These are phyloP conservation scores for Microsporum ferrugineum DNA, from an alignment of 2,329 filamentous ascomycete genomes.

Conservation along the genomic window DNA sequence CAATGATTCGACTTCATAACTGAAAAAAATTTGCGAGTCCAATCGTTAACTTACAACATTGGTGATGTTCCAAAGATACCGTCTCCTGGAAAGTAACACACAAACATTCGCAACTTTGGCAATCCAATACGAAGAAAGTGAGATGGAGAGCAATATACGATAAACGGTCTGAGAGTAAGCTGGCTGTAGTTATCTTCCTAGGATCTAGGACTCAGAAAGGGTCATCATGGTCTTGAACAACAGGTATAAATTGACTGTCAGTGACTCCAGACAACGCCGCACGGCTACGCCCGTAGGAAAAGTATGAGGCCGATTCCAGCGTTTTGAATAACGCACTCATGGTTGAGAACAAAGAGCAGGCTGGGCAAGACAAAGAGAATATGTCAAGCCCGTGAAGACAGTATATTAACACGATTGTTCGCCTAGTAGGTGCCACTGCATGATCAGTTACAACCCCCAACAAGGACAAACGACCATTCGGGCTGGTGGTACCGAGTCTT, in stretches of 20 bases:
- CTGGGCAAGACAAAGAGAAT: background rate
- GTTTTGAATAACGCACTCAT: background rate
- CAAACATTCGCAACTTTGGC: background rate
- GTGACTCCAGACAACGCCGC: background rate
- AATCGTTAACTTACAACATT: constrained; percentile 2
- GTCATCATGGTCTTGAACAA: background rate
- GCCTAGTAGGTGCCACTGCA: background rate
- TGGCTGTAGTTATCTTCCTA: background rate
- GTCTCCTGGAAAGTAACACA: background rate
- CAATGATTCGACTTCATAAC: background rate
- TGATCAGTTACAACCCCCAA: background rate
- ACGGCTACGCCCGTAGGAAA: background rate
- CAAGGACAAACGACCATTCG: background rate
- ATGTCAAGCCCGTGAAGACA: background rate
- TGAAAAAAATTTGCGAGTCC: background rate
- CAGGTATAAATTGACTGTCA: background rate
- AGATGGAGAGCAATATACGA: background rate
- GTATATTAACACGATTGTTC: background rate
- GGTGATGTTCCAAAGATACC: background rate
- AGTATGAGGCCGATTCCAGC: background rate
- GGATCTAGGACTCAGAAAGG: background rate
- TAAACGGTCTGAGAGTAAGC: background rate
- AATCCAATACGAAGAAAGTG: background rate
- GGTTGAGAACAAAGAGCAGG: background rate
- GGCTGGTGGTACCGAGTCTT: background rate